Base-by-base conservation (phyloP, 371 early-diverging fungal species). In the Rhizopus sp. region DNA sequence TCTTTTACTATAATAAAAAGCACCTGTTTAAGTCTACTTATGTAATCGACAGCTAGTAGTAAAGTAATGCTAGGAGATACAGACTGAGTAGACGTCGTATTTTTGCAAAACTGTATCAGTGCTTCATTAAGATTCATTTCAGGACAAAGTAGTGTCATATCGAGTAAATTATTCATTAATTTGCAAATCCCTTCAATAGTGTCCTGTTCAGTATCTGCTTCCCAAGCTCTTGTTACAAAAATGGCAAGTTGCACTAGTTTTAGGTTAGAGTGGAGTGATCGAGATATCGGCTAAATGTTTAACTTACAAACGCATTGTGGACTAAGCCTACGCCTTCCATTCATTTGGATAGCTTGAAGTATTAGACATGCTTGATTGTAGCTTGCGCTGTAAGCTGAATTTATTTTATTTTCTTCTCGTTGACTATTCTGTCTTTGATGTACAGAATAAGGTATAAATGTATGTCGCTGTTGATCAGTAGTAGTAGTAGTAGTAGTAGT, bases 281-380 rank as follows among this genome's bases (percentile, higher is more conserved):
- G 10, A 39, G 12, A 6, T 32, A 7, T 34, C 46, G 45, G 46
- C 7, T 31, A 33, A 57, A 41, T 4, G 6, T 53, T 35, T 49
- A 42, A 39, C 39, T 42, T 62, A 65, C 70, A 49, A 33, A 69
- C 53, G 50, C 70, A 69, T 3, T 50, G 17, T 5, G 53, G 50
- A 32, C 59, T 59, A 7, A 69, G 44, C 35, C 59, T 37, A 15
- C 60, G 59, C 42, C 66, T 32, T 8, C 66, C 66, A 40, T 69
- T 69, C 51, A 69, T 51, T 50, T 65, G 66, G n/a, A 69, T 65
- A 7, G 66, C 66, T 46, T 65, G 66, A 17, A 69, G 46, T 10
- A 69, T 45, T 48, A 59, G 33, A 40, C 66, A 69, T n/a, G 70
- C 70, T 56, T 69, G 66, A 7, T 42, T 46, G n/a, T 63, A 60